Conservation (phyloP, 495 filamentous ascomycete species). For the Lasiosphaeria miniovina region DNA sequence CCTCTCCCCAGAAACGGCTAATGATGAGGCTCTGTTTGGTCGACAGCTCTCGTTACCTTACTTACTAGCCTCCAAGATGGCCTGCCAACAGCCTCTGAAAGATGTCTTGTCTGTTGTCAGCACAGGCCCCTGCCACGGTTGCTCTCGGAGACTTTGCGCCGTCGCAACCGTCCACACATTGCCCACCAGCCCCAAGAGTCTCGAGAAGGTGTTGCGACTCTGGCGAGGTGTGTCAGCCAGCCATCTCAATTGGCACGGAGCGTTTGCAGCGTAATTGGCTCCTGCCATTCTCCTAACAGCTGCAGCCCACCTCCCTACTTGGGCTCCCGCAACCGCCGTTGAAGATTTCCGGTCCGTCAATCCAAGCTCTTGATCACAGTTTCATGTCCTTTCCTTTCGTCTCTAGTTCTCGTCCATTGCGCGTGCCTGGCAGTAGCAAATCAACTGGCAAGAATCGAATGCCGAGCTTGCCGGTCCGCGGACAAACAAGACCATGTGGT, state of each 20-base stretch:
- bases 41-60: too few species aligned
- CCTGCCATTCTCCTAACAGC: not conserved
- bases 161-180: not conserved
- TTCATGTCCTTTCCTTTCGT: not conserved
- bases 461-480: not conserved
- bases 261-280: slow-evolving; percentile 9
- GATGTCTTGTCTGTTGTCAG: too few species aligned
- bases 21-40: too few species aligned
- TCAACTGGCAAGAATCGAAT: not conserved
- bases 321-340: not conserved
- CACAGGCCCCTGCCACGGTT: not conserved
- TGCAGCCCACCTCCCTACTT: not conserved
- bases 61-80: too few species aligned
- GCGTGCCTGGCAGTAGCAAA: too few species aligned
- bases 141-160: slow-evolving; percentile 1
- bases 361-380: too few species aligned
- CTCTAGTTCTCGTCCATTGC: not conserved
- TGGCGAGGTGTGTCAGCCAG: not conserved
- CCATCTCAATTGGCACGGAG: slow-evolving; percentile 11
- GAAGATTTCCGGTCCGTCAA: not conserved
- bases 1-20: too few species aligned
- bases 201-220: not conserved
- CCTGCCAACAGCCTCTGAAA: too few species aligned
- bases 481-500: not conserved
- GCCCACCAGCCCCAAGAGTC: too few species aligned